These are phyloP conservation scores for Phellopilus nigrolimitatus DNA, from an alignment of 1,284 basidiomycete genomes.

Conservation along the genomic window DNA sequence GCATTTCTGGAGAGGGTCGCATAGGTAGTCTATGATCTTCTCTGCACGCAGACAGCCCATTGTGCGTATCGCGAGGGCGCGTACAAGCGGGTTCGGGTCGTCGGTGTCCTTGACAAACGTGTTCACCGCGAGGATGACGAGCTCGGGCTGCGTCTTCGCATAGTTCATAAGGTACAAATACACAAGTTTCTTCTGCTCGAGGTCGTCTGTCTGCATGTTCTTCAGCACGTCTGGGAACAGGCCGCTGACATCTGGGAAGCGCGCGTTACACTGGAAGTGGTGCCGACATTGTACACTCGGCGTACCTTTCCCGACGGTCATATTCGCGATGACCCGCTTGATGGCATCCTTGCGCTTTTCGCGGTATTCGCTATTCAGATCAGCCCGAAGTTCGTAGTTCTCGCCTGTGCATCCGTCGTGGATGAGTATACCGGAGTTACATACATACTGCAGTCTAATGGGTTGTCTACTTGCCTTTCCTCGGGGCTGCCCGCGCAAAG, in stretches of 20 bases:
- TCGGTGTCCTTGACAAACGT: constrained; percentile 98
- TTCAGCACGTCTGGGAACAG: constrained; percentile 98
- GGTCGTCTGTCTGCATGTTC: constrained; percentile 95
- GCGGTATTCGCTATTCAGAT: constrained; percentile 94
- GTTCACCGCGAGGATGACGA: constrained; percentile 97
- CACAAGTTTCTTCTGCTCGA: constrained; percentile 96
- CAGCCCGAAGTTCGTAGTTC: constrained; percentile 91
- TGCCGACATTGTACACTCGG: constrained; percentile 18
- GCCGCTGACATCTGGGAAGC: constrained; percentile 76
- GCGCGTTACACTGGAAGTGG: constrained; percentile 1
- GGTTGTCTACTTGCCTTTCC: constrained; percentile 42
- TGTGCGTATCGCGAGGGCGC: constrained; percentile 94
- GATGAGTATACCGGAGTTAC: not conserved
- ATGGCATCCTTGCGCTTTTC: constrained; percentile 98
- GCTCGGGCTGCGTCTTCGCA: constrained; percentile 95
- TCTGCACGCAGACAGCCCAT: constrained; percentile 97
- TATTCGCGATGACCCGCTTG: constrained; percentile 92
- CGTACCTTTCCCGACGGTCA: constrained; percentile 91
- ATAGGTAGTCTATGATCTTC: constrained; percentile 98
- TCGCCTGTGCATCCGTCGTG: constrained; percentile 46
- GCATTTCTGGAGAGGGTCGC: constrained; percentile 88
- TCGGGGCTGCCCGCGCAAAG: constrained; percentile 44
- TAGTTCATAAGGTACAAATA: constrained; percentile 99
- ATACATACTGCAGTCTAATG: not conserved
- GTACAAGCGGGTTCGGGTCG: constrained; percentile 93